Percentiles rank a stretch among this genome's conserved stretches.
Evolutionary conservation across 2,329 filamentous ascomycete genomes (phyloP).

Genomic region (Basipetospora chlamydospora): DNA sequence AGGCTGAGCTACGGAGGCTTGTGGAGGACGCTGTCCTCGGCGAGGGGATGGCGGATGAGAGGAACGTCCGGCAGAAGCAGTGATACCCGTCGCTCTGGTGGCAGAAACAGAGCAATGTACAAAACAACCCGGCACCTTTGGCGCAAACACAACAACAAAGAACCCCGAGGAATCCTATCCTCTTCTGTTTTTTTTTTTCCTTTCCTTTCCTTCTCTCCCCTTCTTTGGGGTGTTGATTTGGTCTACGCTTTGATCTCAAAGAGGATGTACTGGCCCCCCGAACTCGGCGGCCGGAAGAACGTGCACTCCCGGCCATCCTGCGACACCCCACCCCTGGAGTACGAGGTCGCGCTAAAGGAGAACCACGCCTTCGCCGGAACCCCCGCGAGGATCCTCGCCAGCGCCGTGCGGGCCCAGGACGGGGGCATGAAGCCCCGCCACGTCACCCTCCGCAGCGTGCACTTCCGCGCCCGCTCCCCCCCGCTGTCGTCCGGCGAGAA

Average conservation of each 20-base stretch:
- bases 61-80: slow-evolving; percentile 49
- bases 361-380: slow-evolving; percentile 38
- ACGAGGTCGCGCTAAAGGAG: slow-evolving; percentile 35
- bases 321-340: slow-evolving; percentile 27
- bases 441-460: slow-evolving; percentile 32
- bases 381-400: slow-evolving; percentile 29
- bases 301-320: slow-evolving; percentile 33
- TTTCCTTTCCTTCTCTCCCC: neutral
- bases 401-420: slow-evolving; percentile 32
- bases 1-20: slow-evolving; percentile 62
- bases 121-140: no score
- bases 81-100: slow-evolving; percentile 23
- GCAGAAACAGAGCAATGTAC: slow-evolving; percentile 14
- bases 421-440: slow-evolving; percentile 46
- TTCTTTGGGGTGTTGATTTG: neutral
- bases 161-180: neutral
- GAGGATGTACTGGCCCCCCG: slow-evolving; percentile 39
- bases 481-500: neutral
- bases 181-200: neutral
- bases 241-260: no score
- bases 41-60: slow-evolving; percentile 46
- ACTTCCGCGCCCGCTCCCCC: slow-evolving; percentile 10
- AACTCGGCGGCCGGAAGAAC: slow-evolving; percentile 34
- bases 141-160: slow-evolving; percentile 2
- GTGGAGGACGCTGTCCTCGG: slow-evolving; percentile 68